Evolutionary conservation across 768 basidiomycete genomes (phyloP).

Genomic region (Suillus weaverae): DNA sequence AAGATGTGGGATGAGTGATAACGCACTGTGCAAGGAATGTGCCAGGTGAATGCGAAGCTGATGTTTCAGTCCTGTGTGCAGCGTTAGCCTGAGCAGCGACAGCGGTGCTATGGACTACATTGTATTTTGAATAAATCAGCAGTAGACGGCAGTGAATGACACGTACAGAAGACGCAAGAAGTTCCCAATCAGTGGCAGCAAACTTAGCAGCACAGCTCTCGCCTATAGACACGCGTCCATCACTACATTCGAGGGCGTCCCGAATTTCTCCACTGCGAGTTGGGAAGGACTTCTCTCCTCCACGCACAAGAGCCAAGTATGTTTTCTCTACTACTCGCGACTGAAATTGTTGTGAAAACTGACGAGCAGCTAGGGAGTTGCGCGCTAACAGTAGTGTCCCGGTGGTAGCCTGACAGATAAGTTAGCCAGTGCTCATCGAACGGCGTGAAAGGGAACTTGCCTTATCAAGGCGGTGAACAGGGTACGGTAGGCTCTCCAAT

Average conservation of each 20-base stretch:
- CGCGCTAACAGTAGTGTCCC: slow-evolving; percentile 60
- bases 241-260: slow-evolving; percentile 37
- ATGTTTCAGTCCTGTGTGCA: slow-evolving; percentile 67
- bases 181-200: slow-evolving; percentile 50
- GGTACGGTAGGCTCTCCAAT: slow-evolving; percentile 39
- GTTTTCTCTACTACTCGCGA: slow-evolving; percentile 50
- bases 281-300: slow-evolving; percentile 47
- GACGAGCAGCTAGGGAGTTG: slow-evolving; percentile 40
- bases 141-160: not conserved
- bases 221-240: slow-evolving; percentile 46
- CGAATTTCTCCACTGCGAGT: slow-evolving; percentile 43
- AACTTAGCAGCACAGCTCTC: slow-evolving; percentile 35
- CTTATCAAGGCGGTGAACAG: slow-evolving; percentile 70
- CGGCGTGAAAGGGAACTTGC: slow-evolving; percentile 30
- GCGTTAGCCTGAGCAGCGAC: slow-evolving; percentile 54
- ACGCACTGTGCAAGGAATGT: slow-evolving; percentile 46
- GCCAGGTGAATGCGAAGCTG: slow-evolving; percentile 70
- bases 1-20: slow-evolving; percentile 1
- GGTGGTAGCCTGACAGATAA: slow-evolving; percentile 51
- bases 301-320: slow-evolving; percentile 66
- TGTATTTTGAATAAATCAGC: slow-evolving; percentile 26
- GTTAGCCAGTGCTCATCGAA: not conserved
- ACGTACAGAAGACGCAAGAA: slow-evolving; percentile 59
- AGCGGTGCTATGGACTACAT: slow-evolving; percentile 44
- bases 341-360: slow-evolving; percentile 58